Percentiles rank a stretch among this genome's conserved stretches.
Conservation (phyloP, 306 rosid species). For the Albizia julibrissin region DNA sequence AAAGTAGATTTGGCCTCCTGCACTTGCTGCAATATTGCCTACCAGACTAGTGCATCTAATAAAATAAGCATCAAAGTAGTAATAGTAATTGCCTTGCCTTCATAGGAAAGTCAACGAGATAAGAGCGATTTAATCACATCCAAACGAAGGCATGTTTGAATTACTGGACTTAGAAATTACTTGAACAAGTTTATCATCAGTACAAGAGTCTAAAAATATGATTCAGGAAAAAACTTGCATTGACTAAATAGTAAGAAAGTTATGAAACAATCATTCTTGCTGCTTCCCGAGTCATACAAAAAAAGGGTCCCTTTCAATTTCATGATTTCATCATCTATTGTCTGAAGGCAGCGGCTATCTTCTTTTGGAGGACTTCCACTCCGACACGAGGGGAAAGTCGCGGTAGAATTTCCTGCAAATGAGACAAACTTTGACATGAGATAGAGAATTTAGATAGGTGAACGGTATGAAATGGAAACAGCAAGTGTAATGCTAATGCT, state of each 20-base stretch:
- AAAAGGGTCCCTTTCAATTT: conserved; percentile 6
- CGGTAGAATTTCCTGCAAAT: conserved; percentile 69
- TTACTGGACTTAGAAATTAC: neutral
- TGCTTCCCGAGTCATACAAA: conserved; percentile 9
- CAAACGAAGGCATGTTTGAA: neutral
- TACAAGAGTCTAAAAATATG: neutral
- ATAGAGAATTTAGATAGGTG: conserved; percentile 9
- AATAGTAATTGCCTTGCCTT: neutral
- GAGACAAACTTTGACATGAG: conserved; percentile 29
- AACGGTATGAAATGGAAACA: neutral
- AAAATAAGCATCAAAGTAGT: neutral
- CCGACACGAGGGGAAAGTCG: conserved; percentile 89
- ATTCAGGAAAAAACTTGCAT: neutral
- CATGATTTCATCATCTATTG: conserved; percentile 30
- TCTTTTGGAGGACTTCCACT: conserved; percentile 82
- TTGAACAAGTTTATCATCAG: neutral
- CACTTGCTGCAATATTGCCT: conserved; percentile 15
- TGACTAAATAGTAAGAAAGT: conserved; percentile 7
- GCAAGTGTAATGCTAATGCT: neutral
- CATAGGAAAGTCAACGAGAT: neutral
- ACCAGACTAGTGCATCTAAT: neutral
- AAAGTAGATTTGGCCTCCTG: neutral
- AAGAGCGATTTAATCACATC: neutral
- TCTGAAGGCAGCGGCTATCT: conserved; percentile 72
- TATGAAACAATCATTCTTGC: conserved; percentile 21